Base-by-base conservation (phyloP, 108 stramenopile genomes). In the Cylindrotheca fusiformis region DNA sequence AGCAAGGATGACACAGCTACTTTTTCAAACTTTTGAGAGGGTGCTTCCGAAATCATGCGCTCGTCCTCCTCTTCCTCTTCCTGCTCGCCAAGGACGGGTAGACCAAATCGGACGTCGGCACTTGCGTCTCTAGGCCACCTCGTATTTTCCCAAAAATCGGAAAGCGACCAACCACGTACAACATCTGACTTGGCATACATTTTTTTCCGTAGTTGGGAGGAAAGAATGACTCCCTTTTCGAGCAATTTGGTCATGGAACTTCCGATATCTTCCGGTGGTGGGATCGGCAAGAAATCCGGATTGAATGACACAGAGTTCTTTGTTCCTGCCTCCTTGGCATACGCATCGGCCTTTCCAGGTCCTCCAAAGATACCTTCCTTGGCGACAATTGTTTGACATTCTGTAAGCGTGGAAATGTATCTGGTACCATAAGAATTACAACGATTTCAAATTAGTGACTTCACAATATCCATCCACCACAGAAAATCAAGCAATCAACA, bases 71-170 rank as follows among this genome's bases (percentile, higher is more conserved):
- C 82, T 14, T 81, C 76, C 26, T 56, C 78, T 41, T 84, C 80
- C 17, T 69, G 59, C 65, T 83, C 79, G 22, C 79, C 76, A 22
- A 67, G 6, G 52, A 78, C 79, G 0, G 91, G 91, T 49, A 94
- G 60, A 22, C 93, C 93, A 75, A 66, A 94, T 27, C 93, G 69
- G 6, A 76, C 74, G 52, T 72, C 79, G 2, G 82, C 84, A 17
- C 67, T 60, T 8, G 79, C 72, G 63, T 94, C 93, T 10, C 87
- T 63, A 14, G 93, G 93, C 93, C 93, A 94, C 10, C 77, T 79
- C n/a, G 84, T 78, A 27, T 70, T 58, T 69, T 94, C 93, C 89
- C 85, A 87, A 63, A 87, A 88, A 53, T 85, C 85, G 60, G 72
- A 55, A 63, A 89, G 44, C 3, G 71, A 54, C 88, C 88, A 93